These are phyloP conservation scores for Hibiscus mutabilis DNA, from an alignment of 345 rosid species.

Conservation along the genomic window DNA sequence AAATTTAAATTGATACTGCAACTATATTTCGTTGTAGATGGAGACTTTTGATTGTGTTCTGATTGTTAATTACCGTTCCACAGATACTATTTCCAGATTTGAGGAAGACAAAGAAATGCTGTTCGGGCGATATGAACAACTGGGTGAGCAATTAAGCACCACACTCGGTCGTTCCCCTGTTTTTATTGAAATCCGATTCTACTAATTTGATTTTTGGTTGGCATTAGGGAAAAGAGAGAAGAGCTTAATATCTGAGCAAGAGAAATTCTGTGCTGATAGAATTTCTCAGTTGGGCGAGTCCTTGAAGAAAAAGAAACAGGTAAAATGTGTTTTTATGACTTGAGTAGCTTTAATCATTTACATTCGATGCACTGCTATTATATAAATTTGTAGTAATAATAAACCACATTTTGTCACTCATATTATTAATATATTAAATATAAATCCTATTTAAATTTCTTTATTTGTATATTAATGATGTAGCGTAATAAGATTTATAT, in stretches of 20 bases:
- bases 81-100: constrained; percentile 62
- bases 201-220: constrained; percentile 16
- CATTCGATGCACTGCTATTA: no score
- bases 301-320: constrained; percentile 61
- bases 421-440: no score
- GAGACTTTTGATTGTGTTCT: background rate
- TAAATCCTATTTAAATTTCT: no score
- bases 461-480: no score
- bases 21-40: background rate
- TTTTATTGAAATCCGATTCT: constrained; percentile 5
- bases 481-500: no score
- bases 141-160: constrained; percentile 39
- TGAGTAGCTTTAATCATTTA: no score
- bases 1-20: background rate
- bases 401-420: no score
- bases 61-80: constrained; percentile 10
- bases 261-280: constrained; percentile 52
- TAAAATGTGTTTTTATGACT: no score
- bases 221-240: constrained; percentile 68
- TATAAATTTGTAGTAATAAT: no score
- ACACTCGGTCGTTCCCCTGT: background rate
- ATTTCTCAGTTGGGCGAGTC: constrained; percentile 56
- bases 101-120: constrained; percentile 81
- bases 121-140: constrained; percentile 62
- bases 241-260: constrained; percentile 52